Evolutionary conservation across 2,329 filamentous ascomycete genomes (phyloP).

Genomic region (Colletotrichum limetticola): DNA sequence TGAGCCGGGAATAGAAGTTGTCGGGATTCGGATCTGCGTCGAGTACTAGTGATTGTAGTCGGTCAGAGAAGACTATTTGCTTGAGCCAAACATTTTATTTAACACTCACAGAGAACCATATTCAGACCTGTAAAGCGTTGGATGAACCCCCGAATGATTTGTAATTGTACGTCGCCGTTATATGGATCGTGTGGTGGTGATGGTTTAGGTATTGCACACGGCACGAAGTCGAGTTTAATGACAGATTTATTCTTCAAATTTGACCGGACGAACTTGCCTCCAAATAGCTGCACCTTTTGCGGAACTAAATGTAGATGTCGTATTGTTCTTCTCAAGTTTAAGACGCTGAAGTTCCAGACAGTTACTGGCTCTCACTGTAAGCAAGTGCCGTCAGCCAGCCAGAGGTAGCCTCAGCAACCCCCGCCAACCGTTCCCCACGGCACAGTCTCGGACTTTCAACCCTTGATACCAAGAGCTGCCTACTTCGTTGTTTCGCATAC

Average conservation of each 20-base stretch:
- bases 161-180: not conserved
- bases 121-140: too few species aligned
- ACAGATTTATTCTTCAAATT: not conserved
- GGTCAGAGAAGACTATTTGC: not conserved
- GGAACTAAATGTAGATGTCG: not conserved
- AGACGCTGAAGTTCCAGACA: not conserved
- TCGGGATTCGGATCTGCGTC: constrained; percentile 63
- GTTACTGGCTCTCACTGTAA: not conserved
- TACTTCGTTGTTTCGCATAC: not conserved
- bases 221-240: not conserved
- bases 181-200: not conserved
- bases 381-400: not conserved
- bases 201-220: not conserved
- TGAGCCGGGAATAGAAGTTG: constrained; percentile 88
- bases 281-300: not conserved
- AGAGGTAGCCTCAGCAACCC: not conserved
- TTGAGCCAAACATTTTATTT: not conserved
- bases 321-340: not conserved
- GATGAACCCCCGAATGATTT: not conserved
- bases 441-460: not conserved
- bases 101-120: constrained; percentile 7
- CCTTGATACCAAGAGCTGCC: not conserved
- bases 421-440: not conserved
- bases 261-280: not conserved
- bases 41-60: not conserved